Conservation (phyloP, 768 basidiomycete genomes). For the Phylloporus rhodoxanthus region DNA sequence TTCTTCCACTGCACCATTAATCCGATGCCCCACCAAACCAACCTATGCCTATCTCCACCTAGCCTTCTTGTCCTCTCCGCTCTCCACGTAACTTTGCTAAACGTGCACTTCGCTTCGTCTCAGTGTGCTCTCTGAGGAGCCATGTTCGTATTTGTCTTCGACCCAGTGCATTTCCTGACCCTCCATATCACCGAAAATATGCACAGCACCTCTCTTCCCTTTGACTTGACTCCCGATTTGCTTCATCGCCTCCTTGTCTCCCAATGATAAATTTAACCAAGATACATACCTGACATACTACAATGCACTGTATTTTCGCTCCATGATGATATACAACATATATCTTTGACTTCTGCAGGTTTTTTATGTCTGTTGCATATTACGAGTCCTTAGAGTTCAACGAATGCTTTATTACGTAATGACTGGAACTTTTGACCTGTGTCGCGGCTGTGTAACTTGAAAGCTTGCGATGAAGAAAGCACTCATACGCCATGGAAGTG, state of each 20-base stretch:
- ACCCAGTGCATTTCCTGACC: constrained; percentile 25
- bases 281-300: constrained; percentile 28
- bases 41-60: constrained; percentile 23
- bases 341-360: constrained; percentile 15
- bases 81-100: constrained; percentile 8
- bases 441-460: background rate
- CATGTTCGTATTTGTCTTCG: constrained; percentile 21
- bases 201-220: constrained; percentile 19
- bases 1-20: constrained; percentile 14
- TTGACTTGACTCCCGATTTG: constrained; percentile 25
- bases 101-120: constrained; percentile 9
- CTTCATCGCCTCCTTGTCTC: constrained; percentile 13
- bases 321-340: constrained; percentile 24
- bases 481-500: constrained; percentile 34
- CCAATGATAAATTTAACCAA: constrained; percentile 21
- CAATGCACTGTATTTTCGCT: constrained; percentile 30
- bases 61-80: constrained; percentile 26
- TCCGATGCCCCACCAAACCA: constrained; percentile 15
- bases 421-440: background rate
- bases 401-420: constrained; percentile 12
- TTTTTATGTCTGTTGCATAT: background rate
- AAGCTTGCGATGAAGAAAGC: constrained; percentile 36
- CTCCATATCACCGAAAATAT: constrained; percentile 18
- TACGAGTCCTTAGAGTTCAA: too few species aligned
- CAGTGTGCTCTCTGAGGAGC: too few species aligned